Conservation (phyloP, 495 filamentous ascomycete genomes). For the Penicillium tannophilum region DNA sequence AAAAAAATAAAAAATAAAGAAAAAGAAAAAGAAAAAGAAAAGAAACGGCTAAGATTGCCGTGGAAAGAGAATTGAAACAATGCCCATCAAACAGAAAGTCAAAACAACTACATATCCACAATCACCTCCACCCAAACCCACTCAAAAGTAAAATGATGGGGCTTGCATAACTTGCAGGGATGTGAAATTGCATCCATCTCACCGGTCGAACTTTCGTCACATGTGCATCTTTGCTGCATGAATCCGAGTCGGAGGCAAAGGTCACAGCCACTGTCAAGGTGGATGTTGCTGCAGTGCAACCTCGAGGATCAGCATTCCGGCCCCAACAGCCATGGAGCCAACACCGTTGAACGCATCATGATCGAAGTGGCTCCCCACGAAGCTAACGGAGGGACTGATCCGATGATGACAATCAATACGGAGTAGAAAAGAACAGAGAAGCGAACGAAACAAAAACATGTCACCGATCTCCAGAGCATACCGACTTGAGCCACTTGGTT, state of each 20-base stretch:
- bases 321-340: neutral
- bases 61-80: neutral
- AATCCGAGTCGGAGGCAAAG: constrained; percentile 18
- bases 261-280: constrained; percentile 15
- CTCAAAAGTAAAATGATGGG: neutral
- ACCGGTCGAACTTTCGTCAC: constrained; percentile 19
- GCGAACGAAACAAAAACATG: neutral
- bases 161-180: constrained; percentile 13
- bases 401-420: neutral
- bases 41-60: constrained; percentile 3
- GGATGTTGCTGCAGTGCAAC: constrained; percentile 21
- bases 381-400: neutral
- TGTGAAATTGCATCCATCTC: constrained; percentile 21
- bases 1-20: neutral
- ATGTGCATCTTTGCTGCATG: constrained; percentile 12
- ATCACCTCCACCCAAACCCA: neutral
- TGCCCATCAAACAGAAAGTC: neutral
- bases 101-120: neutral
- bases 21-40: neutral
- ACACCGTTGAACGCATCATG: constrained; percentile 3
- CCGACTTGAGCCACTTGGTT: neutral
- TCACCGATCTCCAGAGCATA: neutral
- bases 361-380: constrained; percentile 1
- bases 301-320: constrained; percentile 8
- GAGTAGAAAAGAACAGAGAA: neutral